A percentile compares a stretch with the other conserved stretches of the same genome.
Conservation (phyloP, 768 basidiomycete genomes). For the Sporobolomyces roseus region DNA sequence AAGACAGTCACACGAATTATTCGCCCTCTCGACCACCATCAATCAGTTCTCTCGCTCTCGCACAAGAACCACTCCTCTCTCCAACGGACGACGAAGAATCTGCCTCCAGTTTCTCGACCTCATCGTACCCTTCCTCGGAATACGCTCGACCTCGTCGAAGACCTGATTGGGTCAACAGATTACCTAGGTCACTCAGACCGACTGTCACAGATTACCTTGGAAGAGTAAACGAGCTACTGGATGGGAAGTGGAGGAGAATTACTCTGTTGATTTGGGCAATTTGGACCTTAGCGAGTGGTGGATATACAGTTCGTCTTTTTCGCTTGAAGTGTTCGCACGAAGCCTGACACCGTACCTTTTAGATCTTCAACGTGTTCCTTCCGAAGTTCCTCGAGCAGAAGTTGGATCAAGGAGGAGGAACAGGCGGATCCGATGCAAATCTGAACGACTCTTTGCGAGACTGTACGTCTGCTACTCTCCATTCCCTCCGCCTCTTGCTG, state of each 20-base stretch:
- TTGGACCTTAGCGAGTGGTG: constrained; percentile 74
- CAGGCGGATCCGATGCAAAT: constrained; percentile 46
- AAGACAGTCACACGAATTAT: background rate
- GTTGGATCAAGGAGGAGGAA: constrained; percentile 34
- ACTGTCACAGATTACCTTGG: constrained; percentile 63
- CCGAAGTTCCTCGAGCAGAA: constrained; percentile 77
- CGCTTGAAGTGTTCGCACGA: background rate
- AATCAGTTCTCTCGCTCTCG: constrained; percentile 53
- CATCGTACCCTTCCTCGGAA: background rate
- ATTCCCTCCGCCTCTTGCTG: background rate
- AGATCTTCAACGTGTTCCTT: constrained; percentile 88
- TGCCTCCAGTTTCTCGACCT: background rate
- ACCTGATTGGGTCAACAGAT: constrained; percentile 10
- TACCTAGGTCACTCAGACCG: background rate
- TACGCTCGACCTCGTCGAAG: background rate
- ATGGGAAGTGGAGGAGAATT: constrained; percentile 69
- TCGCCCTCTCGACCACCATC: constrained; percentile 3
- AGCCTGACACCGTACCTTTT: constrained; percentile 44
- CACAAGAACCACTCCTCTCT: background rate
- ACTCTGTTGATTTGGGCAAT: constrained; percentile 73
- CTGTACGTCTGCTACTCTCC: constrained; percentile 64
- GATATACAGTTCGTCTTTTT: constrained; percentile 49
- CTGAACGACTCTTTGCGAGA: constrained; percentile 67
- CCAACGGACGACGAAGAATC: background rate
- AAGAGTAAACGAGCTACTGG: constrained; percentile 65